Percentiles rank a stretch among this genome's conserved stretches.
These are phyloP conservation scores for Pyrrhoderma noxium DNA, from an alignment of 1,284 basidiomycete genomes.

Conservation along the genomic window DNA sequence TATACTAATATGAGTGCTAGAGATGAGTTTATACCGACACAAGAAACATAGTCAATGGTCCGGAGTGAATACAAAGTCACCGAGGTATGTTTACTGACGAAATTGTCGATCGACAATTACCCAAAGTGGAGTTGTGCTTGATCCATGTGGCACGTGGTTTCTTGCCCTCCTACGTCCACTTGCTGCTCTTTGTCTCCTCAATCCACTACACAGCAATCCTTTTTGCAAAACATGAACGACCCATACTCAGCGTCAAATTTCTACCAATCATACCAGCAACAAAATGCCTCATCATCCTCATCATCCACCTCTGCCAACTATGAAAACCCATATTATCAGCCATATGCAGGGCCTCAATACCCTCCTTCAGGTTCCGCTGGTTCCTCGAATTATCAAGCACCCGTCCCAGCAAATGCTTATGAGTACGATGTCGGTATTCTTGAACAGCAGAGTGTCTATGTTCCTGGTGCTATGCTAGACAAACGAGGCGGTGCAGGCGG, in stretches of 20 bases:
- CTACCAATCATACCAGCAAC: conserved; percentile 36
- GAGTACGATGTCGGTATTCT: conserved; percentile 84
- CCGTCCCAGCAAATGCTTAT: conserved; percentile 83
- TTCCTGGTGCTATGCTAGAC: conserved; percentile 80
- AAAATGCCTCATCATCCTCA: conserved; percentile 31
- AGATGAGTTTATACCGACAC: too few relatives aligned
- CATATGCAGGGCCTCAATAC: conserved; percentile 68
- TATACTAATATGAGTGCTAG: too few relatives aligned
- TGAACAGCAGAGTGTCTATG: conserved; percentile 82
- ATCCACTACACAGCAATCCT: background rate
- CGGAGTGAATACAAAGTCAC: too few relatives aligned
- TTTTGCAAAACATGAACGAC: conserved; percentile 23
- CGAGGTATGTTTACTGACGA: too few relatives aligned
- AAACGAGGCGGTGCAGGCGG: conserved; percentile 79
- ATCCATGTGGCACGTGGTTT: too few relatives aligned
- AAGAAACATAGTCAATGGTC: too few relatives aligned
- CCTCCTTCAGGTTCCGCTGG: conserved; percentile 45
- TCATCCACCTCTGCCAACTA: conserved; percentile 38
- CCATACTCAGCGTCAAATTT: conserved; percentile 34
- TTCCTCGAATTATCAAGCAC: conserved; percentile 61
- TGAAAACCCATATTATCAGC: conserved; percentile 71
- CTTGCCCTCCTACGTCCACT: background rate
- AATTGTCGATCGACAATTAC: too few relatives aligned
- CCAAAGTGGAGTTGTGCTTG: too few relatives aligned
- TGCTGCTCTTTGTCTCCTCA: background rate